Conservation (phyloP, 805 yeast genomes). For the Naumovozyma castellii region DNA sequence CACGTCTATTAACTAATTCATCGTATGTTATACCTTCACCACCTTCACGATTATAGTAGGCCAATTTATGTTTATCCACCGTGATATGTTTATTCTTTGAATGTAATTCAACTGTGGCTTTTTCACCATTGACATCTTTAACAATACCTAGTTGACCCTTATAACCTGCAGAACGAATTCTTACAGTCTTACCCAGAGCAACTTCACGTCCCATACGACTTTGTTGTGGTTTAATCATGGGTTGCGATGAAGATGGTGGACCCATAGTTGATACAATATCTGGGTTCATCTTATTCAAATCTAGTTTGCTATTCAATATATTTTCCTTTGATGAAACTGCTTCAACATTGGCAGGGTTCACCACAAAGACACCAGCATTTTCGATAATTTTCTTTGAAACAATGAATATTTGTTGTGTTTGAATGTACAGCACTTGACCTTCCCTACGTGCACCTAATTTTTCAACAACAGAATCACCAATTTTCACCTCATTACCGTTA, state of each 20-base stretch:
- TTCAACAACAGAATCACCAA: slow-evolving; percentile 92
- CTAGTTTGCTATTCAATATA: slow-evolving; percentile 39
- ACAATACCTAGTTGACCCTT: slow-evolving; percentile 92
- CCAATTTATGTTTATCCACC: slow-evolving; percentile 67
- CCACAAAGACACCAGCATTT: slow-evolving; percentile 86
- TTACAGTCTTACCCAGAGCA: slow-evolving; percentile 73
- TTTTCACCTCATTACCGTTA: slow-evolving; percentile 72
- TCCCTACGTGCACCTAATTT: slow-evolving; percentile 73
- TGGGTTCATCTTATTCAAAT: slow-evolving; percentile 83
- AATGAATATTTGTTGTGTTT: slow-evolving; percentile 68
- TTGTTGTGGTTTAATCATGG: slow-evolving; percentile 36
- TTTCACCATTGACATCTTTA: slow-evolving; percentile 84
- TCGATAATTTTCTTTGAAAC: slow-evolving; percentile 72
- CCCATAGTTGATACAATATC: slow-evolving; percentile 35
- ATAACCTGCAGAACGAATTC: slow-evolving; percentile 82
- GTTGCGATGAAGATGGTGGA: slow-evolving; percentile 44
- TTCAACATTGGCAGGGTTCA: slow-evolving; percentile 62
- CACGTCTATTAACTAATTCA: slow-evolving; percentile 54
- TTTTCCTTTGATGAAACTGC: slow-evolving; percentile 81
- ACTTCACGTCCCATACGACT: slow-evolving; percentile 67
- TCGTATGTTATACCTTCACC: slow-evolving; percentile 70
- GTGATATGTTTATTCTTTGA: slow-evolving; percentile 83
- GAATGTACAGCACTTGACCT: slow-evolving; percentile 81
- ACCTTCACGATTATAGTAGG: slow-evolving; percentile 54
- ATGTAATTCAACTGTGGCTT: slow-evolving; percentile 88